phyloP scores from a whole-genome alignment of 768 basidiomycete species.

The Ramaria rubella region DNA sequence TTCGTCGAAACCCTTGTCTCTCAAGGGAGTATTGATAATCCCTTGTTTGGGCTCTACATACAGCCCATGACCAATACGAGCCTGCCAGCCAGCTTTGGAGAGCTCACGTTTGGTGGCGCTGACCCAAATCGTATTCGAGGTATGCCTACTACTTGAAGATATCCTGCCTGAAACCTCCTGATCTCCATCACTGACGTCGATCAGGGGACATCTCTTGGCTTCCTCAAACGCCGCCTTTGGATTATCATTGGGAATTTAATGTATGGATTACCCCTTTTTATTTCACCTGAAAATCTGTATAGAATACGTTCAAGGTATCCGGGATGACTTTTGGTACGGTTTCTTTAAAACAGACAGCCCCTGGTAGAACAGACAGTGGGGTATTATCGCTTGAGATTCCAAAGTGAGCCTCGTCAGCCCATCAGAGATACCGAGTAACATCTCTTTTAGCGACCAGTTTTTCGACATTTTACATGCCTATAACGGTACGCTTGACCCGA shows the following conservation, averaged over 20 bases:
- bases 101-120: background rate
- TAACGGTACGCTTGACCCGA: background rate
- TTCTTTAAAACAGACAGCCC: background rate
- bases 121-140: background rate
- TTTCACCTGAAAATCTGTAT: no score
- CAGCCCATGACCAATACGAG: background rate
- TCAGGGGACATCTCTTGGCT: background rate
- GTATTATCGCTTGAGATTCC: background rate
- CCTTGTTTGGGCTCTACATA: background rate
- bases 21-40: background rate
- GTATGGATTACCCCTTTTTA: background rate
- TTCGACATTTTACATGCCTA: background rate
- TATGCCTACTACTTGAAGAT: background rate
- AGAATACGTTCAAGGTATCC: background rate
- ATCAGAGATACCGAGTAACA: background rate
- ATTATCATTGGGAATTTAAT: slow-evolving; percentile 5
- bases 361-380: background rate
- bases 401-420: no score
- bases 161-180: background rate
- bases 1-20: background rate
- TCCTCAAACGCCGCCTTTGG: background rate
- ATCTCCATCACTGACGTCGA: background rate
- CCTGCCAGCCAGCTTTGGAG: background rate
- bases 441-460: background rate
- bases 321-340: slow-evolving; percentile 1